These are phyloP conservation scores for Acrocalymma vagum DNA, from an alignment of 2,329 filamentous ascomycete species.

Conservation along the genomic window DNA sequence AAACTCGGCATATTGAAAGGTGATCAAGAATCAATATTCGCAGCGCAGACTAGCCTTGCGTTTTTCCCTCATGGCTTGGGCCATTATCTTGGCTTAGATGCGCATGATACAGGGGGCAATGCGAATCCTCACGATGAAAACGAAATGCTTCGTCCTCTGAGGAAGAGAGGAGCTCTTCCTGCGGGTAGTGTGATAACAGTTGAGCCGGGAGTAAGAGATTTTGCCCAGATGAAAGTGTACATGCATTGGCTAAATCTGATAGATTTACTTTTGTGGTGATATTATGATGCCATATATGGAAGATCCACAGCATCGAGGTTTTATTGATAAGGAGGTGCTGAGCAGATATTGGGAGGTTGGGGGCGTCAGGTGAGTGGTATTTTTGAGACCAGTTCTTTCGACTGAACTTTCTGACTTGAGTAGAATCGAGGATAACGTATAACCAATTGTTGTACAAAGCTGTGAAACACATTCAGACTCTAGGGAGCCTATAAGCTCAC, in stretches of 20 bases:
- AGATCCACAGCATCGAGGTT: slow-evolving; percentile 66
- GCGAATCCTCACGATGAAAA: slow-evolving; percentile 72
- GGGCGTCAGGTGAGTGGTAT: slow-evolving; percentile 84
- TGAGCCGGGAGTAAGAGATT: slow-evolving; percentile 92
- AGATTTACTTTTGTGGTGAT: slow-evolving; percentile 78
- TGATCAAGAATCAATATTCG: slow-evolving; percentile 59
- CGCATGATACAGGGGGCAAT: slow-evolving; percentile 59
- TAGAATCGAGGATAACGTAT: no score
- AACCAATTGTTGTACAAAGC: no score
- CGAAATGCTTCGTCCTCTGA: slow-evolving; percentile 84
- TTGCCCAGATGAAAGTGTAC: no score
- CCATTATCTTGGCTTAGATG: slow-evolving; percentile 62
- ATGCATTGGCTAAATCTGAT: no score
- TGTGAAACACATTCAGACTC: no score
- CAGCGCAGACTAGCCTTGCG: slow-evolving; percentile 54
- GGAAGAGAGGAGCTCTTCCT: slow-evolving; percentile 78
- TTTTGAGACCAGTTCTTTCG: no score
- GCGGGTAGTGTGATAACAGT: slow-evolving; percentile 89
- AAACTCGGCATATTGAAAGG: slow-evolving; percentile 76
- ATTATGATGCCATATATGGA: slow-evolving; percentile 77
- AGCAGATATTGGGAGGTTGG: slow-evolving; percentile 79
- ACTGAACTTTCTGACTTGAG: no score
- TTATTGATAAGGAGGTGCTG: slow-evolving; percentile 71
- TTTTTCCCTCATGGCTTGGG: slow-evolving; percentile 62
- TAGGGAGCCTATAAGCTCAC: no score